Evolutionary conservation across 2,329 filamentous ascomycete species (phyloP).

Genomic region (Nemania diffusa): DNA sequence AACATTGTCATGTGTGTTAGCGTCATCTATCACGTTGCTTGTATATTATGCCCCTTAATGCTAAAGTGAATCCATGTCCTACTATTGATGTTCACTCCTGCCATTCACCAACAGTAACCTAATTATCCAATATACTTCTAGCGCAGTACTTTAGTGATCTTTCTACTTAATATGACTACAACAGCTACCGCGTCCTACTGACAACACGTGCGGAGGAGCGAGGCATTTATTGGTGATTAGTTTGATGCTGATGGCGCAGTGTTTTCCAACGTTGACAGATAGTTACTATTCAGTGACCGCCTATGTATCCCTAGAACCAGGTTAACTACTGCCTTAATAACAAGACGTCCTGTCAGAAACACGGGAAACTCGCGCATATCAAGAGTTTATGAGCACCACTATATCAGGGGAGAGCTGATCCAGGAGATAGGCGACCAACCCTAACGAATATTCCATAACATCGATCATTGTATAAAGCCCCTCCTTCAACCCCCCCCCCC

Average conservation of each 20-base stretch:
- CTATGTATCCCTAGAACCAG: not conserved
- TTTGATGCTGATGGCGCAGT: not conserved
- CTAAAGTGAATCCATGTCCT: not conserved
- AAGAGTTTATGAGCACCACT: not conserved
- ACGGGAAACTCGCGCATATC: not conserved
- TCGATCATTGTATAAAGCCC: not conserved
- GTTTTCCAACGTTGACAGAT: not conserved
- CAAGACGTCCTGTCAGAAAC: not conserved
- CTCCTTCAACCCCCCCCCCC: not conserved
- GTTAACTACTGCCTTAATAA: not conserved
- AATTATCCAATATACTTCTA: not conserved
- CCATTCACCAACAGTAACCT: not conserved
- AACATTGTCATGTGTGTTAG: not conserved
- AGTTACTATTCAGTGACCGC: not conserved
- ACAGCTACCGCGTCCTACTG: not conserved
- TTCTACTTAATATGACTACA: not conserved
- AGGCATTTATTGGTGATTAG: not conserved
- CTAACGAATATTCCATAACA: not conserved
- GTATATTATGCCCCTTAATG: not conserved
- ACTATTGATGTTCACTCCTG: not conserved
- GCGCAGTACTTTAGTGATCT: not conserved
- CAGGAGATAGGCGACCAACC: not conserved
- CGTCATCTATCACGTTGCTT: not conserved
- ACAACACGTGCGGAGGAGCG: not conserved
- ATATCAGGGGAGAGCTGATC: not conserved